phyloP scores from a whole-genome alignment of 306 rosid species.

The Cucurbita pepo region DNA sequence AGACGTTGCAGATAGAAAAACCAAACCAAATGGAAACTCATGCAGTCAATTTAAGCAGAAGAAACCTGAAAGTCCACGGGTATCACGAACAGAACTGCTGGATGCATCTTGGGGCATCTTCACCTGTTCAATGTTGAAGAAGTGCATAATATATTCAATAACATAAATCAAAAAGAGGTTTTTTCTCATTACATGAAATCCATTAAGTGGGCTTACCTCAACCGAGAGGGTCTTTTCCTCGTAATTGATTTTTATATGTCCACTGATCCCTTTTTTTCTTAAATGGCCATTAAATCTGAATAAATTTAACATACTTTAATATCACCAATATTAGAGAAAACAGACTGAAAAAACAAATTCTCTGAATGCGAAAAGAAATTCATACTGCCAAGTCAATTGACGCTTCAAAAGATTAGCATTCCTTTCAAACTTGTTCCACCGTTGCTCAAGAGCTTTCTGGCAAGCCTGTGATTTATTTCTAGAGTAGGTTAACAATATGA shows the following conservation, averaged over 20 bases:
- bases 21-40: not conserved
- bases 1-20: not conserved
- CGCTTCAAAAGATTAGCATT: constrained; percentile 49
- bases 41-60: not conserved
- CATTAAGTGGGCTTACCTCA: constrained; percentile 37
- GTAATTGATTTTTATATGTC: constrained; percentile 45
- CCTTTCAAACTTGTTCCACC: constrained; percentile 40
- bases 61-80: constrained; percentile 83
- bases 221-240: constrained; percentile 57
- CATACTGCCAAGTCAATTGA: constrained; percentile 79
- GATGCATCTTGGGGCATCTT: constrained; percentile 97
- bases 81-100: constrained; percentile 56
- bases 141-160: not conserved
- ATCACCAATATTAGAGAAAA: not conserved
- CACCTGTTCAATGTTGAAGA: constrained; percentile 34
- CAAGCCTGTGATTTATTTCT: constrained; percentile 40
- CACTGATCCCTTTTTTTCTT: constrained; percentile 79
- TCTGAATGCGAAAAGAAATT: constrained; percentile 6
- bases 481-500: not conserved
- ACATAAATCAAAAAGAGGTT: not conserved
- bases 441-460: constrained; percentile 33
- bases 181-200: not conserved
- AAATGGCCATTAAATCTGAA: constrained; percentile 68
- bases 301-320: not conserved
- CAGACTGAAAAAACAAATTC: constrained; percentile 1